Evolutionary conservation across 2,329 filamentous ascomycete species (phyloP).

Genomic region (Stromatinia cepivora): DNA sequence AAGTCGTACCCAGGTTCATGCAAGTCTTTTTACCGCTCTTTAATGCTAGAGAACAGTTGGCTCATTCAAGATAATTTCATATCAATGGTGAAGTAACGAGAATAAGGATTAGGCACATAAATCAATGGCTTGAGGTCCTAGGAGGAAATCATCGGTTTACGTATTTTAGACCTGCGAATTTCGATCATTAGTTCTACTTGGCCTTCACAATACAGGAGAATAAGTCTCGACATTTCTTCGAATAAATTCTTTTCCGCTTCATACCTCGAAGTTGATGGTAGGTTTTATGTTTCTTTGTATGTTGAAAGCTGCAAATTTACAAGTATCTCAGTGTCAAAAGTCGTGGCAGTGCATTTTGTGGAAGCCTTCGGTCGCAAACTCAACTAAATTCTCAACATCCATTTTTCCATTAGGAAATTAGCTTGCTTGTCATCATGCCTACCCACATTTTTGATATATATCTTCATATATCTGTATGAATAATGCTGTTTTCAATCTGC

Average conservation of each 20-base stretch:
- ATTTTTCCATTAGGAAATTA: slow-evolving; percentile 31
- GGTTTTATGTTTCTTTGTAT: background rate
- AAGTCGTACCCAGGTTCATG: background rate
- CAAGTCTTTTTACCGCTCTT: slow-evolving; percentile 1
- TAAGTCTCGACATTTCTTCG: background rate
- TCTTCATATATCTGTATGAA: slow-evolving; percentile 23
- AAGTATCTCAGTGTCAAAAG: background rate
- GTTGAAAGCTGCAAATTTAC: background rate
- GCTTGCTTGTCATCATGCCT: slow-evolving; percentile 27
- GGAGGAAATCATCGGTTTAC: background rate
- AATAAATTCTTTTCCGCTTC: background rate
- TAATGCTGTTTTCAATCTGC: slow-evolving; percentile 23
- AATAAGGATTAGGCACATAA: background rate
- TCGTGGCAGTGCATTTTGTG: background rate
- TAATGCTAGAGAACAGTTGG: background rate
- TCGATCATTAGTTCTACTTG: background rate
- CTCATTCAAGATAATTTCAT: background rate
- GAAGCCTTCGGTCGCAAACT: background rate
- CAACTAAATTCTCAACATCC: slow-evolving; percentile 21
- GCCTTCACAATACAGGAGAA: background rate
- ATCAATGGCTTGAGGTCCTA: background rate
- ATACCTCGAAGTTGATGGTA: background rate
- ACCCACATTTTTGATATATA: background rate
- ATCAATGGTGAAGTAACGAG: background rate
- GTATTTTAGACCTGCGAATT: background rate